Conservation (phyloP, 257 asterid genomes). For the Jaltomata sinuosa region DNA sequence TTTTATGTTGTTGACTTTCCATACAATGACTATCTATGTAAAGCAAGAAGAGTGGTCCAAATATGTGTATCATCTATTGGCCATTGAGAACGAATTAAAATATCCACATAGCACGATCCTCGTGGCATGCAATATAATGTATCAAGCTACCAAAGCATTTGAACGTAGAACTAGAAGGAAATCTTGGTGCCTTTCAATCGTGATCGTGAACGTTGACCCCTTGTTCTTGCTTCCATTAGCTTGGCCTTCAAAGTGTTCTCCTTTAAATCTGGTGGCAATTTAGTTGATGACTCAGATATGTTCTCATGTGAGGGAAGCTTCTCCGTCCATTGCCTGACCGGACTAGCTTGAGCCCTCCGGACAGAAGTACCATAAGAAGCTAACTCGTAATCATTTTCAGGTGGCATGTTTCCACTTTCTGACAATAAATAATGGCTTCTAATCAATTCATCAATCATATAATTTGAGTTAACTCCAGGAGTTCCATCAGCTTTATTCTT, state of each 20-base stretch:
- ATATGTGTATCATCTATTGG: not conserved
- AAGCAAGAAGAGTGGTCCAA: not conserved
- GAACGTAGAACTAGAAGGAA: constrained; percentile 29
- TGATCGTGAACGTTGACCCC: constrained; percentile 64
- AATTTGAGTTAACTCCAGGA: constrained; percentile 34
- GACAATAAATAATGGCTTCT: constrained; percentile 58
- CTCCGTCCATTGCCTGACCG: constrained; percentile 64
- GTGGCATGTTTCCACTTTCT: constrained; percentile 44
- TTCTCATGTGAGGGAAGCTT: constrained; percentile 55
- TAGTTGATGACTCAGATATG: constrained; percentile 44
- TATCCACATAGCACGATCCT: constrained; percentile 21
- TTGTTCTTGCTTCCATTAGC: constrained; percentile 68
- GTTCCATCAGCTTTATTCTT: constrained; percentile 32
- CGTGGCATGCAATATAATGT: not conserved
- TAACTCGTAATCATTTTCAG: constrained; percentile 36
- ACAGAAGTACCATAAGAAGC: constrained; percentile 31
- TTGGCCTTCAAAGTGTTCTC: constrained; percentile 62
- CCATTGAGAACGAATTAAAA: not conserved
- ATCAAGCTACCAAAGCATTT: constrained; percentile 1
- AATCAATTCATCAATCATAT: constrained; percentile 56
- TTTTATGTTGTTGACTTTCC: not conserved
- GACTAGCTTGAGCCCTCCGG: constrained; percentile 77
- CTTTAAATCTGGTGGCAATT: constrained; percentile 54
- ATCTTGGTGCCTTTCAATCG: constrained; percentile 60
- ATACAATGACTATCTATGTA: not conserved